Evolutionary conservation across 1,139 yeast genomes (phyloP), one percentile per base, ranked within the genome.

Genomic region (Sugiyamaella neomexicana): DNA sequence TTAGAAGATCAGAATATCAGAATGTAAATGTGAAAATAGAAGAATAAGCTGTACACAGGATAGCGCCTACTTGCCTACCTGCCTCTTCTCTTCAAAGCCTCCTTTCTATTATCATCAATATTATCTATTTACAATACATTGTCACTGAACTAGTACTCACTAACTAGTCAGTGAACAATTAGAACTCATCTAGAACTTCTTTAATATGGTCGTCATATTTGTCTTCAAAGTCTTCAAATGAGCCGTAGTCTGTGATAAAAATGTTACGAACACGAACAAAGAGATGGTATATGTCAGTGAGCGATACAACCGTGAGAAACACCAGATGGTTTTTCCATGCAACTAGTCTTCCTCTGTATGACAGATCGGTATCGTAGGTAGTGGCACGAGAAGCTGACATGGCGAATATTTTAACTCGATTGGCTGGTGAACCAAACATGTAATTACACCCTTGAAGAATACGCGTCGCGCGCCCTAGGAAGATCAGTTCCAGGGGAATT

Each of bases 371-470:
- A 16, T 39, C 44, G n/a, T n/a, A 34, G 12, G 51, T 42, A 13
- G 57, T 53, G 5, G 60, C 47, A 2, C 45, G 42, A 10, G 72
- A 59, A 31, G 88, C 86, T 56, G 80, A 80, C 34, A 70, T 67
- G 0, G 89, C 87, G 58, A 87, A 73, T 44, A 83, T 66, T 57
- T 83, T 82, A 61, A 87, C 72, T 54, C 95, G 74, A 65, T 87
- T 87, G 15, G 86, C 86, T 0, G 93, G 93, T 17, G 89, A 81
- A 2, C 86, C 89, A 67, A 81, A 80, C 52, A 72, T 73, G 60
- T 80, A 81, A 66, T 87, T 87, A 61, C 85, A 70, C 38, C 83
- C 83, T 67, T 86, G 93, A 53, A 87, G 78, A 74, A 86, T 85
- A 55, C 91, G 73, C 85, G 85, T 84, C 9, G 89, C 78, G 62